phyloP scores from a whole-genome alignment of 2,329 filamentous ascomycete species.

The Akanthomyces lecanii region DNA sequence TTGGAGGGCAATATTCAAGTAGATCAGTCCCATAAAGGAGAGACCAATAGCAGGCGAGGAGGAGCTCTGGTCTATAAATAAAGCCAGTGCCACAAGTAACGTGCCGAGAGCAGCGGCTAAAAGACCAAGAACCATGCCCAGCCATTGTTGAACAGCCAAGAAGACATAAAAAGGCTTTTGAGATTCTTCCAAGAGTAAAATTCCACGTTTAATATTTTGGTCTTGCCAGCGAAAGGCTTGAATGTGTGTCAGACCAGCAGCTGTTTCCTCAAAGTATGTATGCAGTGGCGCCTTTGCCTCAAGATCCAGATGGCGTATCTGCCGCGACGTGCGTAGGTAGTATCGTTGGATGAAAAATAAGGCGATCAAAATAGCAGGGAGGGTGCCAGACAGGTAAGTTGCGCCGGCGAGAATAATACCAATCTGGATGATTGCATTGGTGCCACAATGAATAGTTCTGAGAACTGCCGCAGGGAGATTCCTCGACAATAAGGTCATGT shows the following conservation, averaged over 20 bases:
- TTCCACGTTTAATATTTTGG: neutral
- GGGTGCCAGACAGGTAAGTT: neutral
- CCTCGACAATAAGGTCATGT: neutral
- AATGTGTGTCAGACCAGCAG: slow-evolving; percentile 23
- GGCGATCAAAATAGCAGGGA: neutral
- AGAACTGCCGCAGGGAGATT: neutral
- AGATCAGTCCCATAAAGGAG: neutral
- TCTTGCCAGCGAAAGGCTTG: slow-evolving; percentile 22
- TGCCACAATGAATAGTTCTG: neutral
- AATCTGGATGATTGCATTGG: neutral
- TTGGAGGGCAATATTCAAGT: neutral
- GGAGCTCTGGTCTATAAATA: neutral
- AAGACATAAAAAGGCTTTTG: neutral
- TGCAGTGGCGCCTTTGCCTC: slow-evolving; percentile 46
- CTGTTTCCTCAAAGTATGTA: slow-evolving; percentile 35
- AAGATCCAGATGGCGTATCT: slow-evolving; percentile 50
- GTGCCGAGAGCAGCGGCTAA: neutral
- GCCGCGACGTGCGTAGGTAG: slow-evolving; percentile 47
- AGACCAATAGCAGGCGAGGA: neutral
- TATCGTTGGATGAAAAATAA: slow-evolving; percentile 23
- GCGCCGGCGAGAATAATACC: neutral
- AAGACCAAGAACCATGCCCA: neutral
- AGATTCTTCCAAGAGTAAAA: neutral
- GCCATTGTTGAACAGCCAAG: neutral
- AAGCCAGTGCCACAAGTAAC: neutral